Evolutionary conservation across 768 basidiomycete genomes (phyloP).

Genomic region (Gyrodon lividus): DNA sequence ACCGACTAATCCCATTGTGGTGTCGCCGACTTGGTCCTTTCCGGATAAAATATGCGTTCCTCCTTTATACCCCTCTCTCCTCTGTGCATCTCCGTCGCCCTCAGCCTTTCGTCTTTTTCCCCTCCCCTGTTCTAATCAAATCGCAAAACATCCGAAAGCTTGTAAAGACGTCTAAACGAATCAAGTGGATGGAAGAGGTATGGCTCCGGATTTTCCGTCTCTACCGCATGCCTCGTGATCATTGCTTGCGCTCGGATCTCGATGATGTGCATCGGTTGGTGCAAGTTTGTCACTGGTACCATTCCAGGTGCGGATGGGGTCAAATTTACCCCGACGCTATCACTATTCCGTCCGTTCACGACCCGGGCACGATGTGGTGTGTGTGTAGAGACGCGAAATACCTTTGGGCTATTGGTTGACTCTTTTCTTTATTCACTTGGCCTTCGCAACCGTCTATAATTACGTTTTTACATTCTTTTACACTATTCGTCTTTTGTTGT

Average conservation of each 20-base stretch:
- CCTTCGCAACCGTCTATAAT: conserved; percentile 32
- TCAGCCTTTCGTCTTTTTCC: conserved; percentile 19
- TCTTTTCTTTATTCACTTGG: conserved; percentile 49
- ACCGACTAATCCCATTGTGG: conserved; percentile 17
- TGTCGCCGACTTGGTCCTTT: conserved; percentile 7
- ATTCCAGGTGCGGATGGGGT: too few relatives aligned
- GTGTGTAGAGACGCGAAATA: conserved; percentile 21
- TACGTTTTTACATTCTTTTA: conserved; percentile 23
- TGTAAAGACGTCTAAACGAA: conserved; percentile 30
- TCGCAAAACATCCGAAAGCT: conserved; percentile 34
- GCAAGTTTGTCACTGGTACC: not conserved
- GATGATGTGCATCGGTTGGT: conserved; percentile 13
- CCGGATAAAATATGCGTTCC: conserved; percentile 31
- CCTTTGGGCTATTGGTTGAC: conserved; percentile 66
- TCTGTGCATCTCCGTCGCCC: conserved; percentile 29
- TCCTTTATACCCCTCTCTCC: conserved; percentile 28
- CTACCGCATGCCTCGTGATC: not conserved
- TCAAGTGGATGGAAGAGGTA: conserved; percentile 45
- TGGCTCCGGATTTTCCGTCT: conserved; percentile 42
- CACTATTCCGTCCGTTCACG: not conserved
- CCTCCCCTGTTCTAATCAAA: conserved; percentile 17
- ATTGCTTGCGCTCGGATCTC: conserved; percentile 9
- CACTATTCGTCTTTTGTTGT: conserved; percentile 33
- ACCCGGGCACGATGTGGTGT: conserved; percentile 5
- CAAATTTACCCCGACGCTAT: not conserved